Base-by-base conservation (phyloP, 306 rosid species). In the Dryas alaskensis region DNA sequence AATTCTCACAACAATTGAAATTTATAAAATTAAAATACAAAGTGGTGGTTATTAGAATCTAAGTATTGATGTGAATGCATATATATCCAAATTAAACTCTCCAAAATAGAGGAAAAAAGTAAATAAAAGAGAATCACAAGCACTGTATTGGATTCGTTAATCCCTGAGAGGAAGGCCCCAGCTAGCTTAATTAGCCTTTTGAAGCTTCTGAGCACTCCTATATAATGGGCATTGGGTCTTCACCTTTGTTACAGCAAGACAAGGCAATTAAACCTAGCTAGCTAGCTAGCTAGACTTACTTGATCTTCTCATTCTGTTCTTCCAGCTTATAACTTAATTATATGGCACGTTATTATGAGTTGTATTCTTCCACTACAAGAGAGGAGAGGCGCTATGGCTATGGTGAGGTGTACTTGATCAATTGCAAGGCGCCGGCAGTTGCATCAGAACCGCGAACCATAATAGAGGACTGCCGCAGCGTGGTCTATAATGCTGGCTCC, bases 261-360 rank as follows among this genome's bases (percentile, higher is more conserved):
- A 62, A 62, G 47, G 67, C 48, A 62, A 31, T 31, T 31, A 31
- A 62, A 40, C 67, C 67, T 12, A 62, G 48, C 45, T 59, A 7
- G 22, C 45, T 59, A 7, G 22, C 67, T 40, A 16, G 6, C 16
- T 60, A 2, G 11, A 27, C 3, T 27, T 51, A 11, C 55, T 51
- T 31, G 37, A 31, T 31, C 37, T 31, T 31, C 1, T 22, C 22
- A 22, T 22, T 31, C 37, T 31, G 2, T 31, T 31, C 37, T 31
- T 31, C 2, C 7, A 11, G 55, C 55, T 13, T 51, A 10, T 11
- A 51, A 5, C 22, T 51, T 51, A 51, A 51, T n/a, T 13, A 27
- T 8, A 62, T 62, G 67, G 67, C 67, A 14, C 1, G 14, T 14
- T 61, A 45, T 45, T 45, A 40, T 45, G 55, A 71, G n/a, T 27